Evolutionary conservation across 2,329 filamentous ascomycete genomes (phyloP).

Genomic region (Colletotrichum limetticola): DNA sequence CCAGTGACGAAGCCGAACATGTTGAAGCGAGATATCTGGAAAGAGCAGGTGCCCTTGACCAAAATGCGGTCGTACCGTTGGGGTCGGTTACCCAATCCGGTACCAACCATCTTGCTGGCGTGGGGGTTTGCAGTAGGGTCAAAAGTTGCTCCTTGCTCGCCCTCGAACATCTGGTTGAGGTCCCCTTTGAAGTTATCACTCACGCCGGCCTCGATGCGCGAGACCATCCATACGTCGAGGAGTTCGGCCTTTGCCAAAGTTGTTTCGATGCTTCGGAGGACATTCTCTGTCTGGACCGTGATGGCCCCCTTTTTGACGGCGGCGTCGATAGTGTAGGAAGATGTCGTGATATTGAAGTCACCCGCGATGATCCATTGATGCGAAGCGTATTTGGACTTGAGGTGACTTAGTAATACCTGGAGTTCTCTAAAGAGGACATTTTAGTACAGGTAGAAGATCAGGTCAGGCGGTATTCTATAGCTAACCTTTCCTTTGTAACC

Average conservation of each 20-base stretch:
- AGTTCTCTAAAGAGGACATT: slow-evolving; percentile 54
- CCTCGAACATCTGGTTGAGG: slow-evolving; percentile 56
- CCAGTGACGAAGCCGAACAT: slow-evolving; percentile 63
- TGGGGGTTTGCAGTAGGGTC: slow-evolving; percentile 67
- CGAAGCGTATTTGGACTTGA: slow-evolving; percentile 51
- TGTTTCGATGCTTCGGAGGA: slow-evolving; percentile 58
- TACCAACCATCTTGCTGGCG: slow-evolving; percentile 61
- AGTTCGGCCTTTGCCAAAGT: slow-evolving; percentile 58
- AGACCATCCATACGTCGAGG: slow-evolving; percentile 62
- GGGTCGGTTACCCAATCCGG: slow-evolving; percentile 62
- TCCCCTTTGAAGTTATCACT: slow-evolving; percentile 44
- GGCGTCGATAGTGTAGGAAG: slow-evolving; percentile 62
- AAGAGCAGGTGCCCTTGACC: slow-evolving; percentile 52
- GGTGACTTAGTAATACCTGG: slow-evolving; percentile 57
- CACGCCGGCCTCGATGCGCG: slow-evolving; percentile 55
- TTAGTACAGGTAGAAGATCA: background rate
- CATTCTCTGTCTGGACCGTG: slow-evolving; percentile 56
- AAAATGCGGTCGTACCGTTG: slow-evolving; percentile 75
- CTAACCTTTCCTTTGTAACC: slow-evolving; percentile 57
- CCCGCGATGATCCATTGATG: slow-evolving; percentile 69
- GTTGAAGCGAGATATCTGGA: slow-evolving; percentile 61
- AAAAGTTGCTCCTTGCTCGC: slow-evolving; percentile 74
- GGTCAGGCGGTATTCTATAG: too few relatives aligned
- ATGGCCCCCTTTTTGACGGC: slow-evolving; percentile 64
- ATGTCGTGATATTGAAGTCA: slow-evolving; percentile 74